Conservation (phyloP, 2,329 filamentous ascomycete genomes). For the Biscogniauxia sp. region DNA sequence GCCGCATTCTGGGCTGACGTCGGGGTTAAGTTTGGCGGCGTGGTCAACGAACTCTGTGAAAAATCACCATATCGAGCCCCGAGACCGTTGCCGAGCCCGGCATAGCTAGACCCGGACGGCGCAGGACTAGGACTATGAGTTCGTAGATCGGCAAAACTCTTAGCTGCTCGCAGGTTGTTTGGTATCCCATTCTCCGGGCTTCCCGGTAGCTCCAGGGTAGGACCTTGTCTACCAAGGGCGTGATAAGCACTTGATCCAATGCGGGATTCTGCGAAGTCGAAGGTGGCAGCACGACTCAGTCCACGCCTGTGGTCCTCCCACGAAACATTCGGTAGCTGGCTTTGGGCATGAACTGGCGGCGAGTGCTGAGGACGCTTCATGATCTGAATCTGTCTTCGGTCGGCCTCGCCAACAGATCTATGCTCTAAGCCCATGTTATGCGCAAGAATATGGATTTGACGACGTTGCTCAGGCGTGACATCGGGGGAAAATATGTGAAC, state of each 20-base stretch:
- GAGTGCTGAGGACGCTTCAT: slow-evolving; percentile 64
- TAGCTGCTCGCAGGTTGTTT: slow-evolving; percentile 85
- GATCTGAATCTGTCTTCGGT: slow-evolving; percentile 87
- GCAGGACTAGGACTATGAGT: slow-evolving; percentile 94
- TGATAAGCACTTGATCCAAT: slow-evolving; percentile 68
- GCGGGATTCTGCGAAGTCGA: slow-evolving; percentile 81
- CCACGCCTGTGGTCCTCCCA: slow-evolving; percentile 78
- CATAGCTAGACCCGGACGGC: slow-evolving; percentile 82
- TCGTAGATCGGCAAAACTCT: slow-evolving; percentile 93
- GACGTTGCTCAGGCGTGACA: slow-evolving; percentile 78
- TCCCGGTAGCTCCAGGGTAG: slow-evolving; percentile 84
- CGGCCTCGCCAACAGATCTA: slow-evolving; percentile 81
- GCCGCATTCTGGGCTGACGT: slow-evolving; percentile 34
- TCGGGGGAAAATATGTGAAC: slow-evolving; percentile 80
- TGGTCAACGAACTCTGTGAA: slow-evolving; percentile 31
- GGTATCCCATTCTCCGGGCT: slow-evolving; percentile 66
- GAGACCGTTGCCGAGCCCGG: slow-evolving; percentile 47
- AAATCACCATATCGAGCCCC: slow-evolving; percentile 36
- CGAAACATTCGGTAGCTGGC: slow-evolving; percentile 57
- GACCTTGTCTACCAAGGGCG: slow-evolving; percentile 75
- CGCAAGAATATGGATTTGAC: slow-evolving; percentile 88
- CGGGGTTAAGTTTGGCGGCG: slow-evolving; percentile 34
- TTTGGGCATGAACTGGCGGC: slow-evolving; percentile 55
- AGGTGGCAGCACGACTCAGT: slow-evolving; percentile 91
- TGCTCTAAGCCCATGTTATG: slow-evolving; percentile 94